Evolutionary conservation across 148 eudicot genomes (phyloP), one percentile per base, ranked within the genome.

Genomic region (Camellia japonica): DNA sequence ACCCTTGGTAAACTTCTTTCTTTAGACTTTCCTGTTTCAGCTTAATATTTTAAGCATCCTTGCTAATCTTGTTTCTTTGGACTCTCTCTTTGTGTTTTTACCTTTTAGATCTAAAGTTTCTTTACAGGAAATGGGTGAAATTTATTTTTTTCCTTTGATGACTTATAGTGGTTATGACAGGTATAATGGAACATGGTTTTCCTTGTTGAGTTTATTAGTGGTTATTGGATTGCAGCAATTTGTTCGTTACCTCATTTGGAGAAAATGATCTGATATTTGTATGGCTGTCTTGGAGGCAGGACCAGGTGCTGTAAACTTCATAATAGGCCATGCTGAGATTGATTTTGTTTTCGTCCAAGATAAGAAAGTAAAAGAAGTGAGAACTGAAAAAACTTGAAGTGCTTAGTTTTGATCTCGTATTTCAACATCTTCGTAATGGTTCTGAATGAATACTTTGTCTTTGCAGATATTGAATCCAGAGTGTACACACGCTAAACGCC

Each of bases 311-410:
- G 90, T 92, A 43, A 84, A 91, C 80, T 97, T 77, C 85, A 94
- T 97, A 23, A 59, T 97, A 19, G 91, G 88, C 51, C 98, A 97
- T 86, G 97, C 99, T 16, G 99, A 97, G 88, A 84, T 97, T 75
- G 97, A 92, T 85, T 80, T 91, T 61, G 93, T 94, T 41, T 97
- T 97, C 42, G 92, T 90, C 46, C 99, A 97, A 81, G 88, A 89
- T 60, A 87, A 86, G 73, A 94, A 97, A 87, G 83, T 89, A 56
- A 86, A 84, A 83, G 86, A 89, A 83, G 99, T 97, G 85, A 87
- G 95, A 66, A 79, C 23, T 19, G 23, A 64, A 67, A 14, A 78
- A 68, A 56, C 73, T 74, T 68, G n/a, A 61, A 63, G 52, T 60
- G 70, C 20, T 68, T 68, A 47, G 23, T 74, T 19, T 52, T 19